A percentile compares a stretch with the other conserved stretches of the same genome.
Evolutionary conservation across 768 basidiomycete genomes (phyloP).

Genomic region (Mycena capillaripes): DNA sequence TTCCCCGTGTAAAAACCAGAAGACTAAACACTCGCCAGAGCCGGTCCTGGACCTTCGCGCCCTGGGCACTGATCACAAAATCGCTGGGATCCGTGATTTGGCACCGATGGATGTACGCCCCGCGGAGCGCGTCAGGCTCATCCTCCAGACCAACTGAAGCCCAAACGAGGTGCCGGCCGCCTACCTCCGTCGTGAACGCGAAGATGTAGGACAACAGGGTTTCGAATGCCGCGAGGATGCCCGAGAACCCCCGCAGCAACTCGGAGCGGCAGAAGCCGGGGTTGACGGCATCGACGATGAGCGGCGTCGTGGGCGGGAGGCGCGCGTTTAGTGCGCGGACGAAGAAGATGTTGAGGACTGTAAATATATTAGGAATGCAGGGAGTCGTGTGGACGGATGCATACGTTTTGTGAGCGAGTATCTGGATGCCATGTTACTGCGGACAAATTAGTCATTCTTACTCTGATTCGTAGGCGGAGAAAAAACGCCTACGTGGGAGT

Average conservation of each 20-base stretch:
- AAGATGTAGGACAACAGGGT: constrained; percentile 8
- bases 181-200: constrained; percentile 38
- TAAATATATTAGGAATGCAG: not conserved
- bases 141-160: constrained; percentile 27
- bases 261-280: constrained; percentile 39
- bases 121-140: constrained; percentile 22
- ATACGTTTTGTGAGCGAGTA: not conserved
- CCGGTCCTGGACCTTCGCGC: constrained; percentile 23
- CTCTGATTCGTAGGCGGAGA: not conserved
- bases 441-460: not conserved
- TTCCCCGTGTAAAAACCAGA: no score
- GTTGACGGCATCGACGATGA: constrained; percentile 32
- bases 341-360: constrained; percentile 39
- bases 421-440: not conserved
- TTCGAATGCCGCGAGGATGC: not conserved
- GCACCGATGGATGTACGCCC: constrained; percentile 18
- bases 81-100: constrained; percentile 34
- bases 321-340: constrained; percentile 19
- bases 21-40: constrained; percentile 7
- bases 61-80: constrained; percentile 34
- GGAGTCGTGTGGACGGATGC: not conserved
- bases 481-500: not conserved
- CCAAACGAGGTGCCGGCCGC: constrained; percentile 38
- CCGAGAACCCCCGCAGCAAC: constrained; percentile 11
- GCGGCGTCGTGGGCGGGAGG: constrained; percentile 20